Percentiles rank a stretch among this genome's conserved stretches.
phyloP scores from a whole-genome alignment of 331 rosid species.

The Arachis monticola region DNA sequence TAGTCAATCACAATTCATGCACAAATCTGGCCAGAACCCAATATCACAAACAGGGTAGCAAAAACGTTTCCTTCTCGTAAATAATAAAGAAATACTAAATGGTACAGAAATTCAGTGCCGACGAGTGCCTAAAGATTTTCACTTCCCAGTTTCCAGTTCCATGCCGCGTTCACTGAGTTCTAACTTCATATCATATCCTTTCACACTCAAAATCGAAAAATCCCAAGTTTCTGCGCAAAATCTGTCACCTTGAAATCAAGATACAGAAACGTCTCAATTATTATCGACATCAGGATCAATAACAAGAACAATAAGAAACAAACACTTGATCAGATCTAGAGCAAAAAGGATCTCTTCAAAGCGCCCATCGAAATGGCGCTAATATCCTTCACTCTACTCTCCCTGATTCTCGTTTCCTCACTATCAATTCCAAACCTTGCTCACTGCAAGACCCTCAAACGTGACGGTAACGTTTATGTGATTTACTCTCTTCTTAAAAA shows the following conservation, averaged over 20 bases:
- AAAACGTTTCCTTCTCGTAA: neutral
- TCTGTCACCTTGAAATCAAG: constrained; percentile 33
- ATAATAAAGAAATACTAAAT: neutral
- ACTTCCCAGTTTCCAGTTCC: constrained; percentile 30
- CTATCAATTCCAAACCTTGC: constrained; percentile 49
- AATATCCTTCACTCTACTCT: constrained; percentile 44
- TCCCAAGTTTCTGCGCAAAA: constrained; percentile 4
- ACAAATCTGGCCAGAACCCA: constrained; percentile 25
- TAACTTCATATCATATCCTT: constrained; percentile 37
- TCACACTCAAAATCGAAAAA: constrained; percentile 13
- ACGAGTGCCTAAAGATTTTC: constrained; percentile 28
- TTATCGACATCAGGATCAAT: neutral
- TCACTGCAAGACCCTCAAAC: constrained; percentile 86
- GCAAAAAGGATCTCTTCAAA: constrained; percentile 11
- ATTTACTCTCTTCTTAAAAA: neutral
- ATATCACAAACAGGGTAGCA: neutral
- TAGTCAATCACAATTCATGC: neutral
- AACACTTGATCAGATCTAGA: neutral
- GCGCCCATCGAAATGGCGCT: constrained; percentile 53
- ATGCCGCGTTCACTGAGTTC: constrained; percentile 45
- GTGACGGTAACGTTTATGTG: constrained; percentile 62
- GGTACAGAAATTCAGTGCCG: constrained; percentile 29
- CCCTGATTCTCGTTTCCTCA: constrained; percentile 45
- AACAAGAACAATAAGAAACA: neutral
- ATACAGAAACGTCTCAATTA: neutral